phyloP scores from a whole-genome alignment of 2,329 filamentous ascomycete genomes.

The Trichophyton rubrum region DNA sequence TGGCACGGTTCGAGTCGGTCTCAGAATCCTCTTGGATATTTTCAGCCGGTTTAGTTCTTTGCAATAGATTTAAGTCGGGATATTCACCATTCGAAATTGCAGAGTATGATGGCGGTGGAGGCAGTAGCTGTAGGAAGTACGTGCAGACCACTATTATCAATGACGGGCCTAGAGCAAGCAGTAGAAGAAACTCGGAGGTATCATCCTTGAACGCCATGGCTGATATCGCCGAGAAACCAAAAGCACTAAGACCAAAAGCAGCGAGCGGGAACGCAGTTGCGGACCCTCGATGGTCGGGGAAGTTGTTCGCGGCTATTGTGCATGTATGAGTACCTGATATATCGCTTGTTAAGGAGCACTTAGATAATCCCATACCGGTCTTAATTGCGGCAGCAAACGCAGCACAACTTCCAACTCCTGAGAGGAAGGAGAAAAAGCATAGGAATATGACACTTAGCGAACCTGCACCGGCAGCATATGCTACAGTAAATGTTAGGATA shows the following conservation, averaged over 20 bases:
- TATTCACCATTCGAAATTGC: conserved; percentile 28
- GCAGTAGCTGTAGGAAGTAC: conserved; percentile 71
- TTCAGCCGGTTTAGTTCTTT: conserved; percentile 22
- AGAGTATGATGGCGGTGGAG: conserved; percentile 39
- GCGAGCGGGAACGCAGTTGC: conserved; percentile 89
- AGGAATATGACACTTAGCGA: conserved; percentile 46
- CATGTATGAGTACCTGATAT: not conserved
- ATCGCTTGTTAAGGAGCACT: not conserved
- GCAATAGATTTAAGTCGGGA: conserved; percentile 22
- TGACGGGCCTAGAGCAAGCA: conserved; percentile 70
- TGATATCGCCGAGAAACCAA: conserved; percentile 82
- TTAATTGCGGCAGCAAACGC: conserved; percentile 87
- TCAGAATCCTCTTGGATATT: conserved; percentile 21
- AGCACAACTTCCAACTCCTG: conserved; percentile 77
- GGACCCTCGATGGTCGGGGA: conserved; percentile 79
- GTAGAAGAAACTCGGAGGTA: conserved; percentile 65
- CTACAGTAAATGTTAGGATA: conserved; percentile 28
- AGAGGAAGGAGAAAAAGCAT: conserved; percentile 74
- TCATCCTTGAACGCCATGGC: conserved; percentile 68
- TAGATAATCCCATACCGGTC: conserved; percentile 35
- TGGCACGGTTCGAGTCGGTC: conserved; percentile 26
- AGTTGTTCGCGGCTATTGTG: conserved; percentile 63
- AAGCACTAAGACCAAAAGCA: conserved; percentile 86
- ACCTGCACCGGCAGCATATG: conserved; percentile 57
- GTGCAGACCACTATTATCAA: conserved; percentile 62